Evolutionary conservation across 2,329 filamentous ascomycete genomes (phyloP), one percentile per base, ranked within the genome.

Genomic region (Ambrosiella xylebori): DNA sequence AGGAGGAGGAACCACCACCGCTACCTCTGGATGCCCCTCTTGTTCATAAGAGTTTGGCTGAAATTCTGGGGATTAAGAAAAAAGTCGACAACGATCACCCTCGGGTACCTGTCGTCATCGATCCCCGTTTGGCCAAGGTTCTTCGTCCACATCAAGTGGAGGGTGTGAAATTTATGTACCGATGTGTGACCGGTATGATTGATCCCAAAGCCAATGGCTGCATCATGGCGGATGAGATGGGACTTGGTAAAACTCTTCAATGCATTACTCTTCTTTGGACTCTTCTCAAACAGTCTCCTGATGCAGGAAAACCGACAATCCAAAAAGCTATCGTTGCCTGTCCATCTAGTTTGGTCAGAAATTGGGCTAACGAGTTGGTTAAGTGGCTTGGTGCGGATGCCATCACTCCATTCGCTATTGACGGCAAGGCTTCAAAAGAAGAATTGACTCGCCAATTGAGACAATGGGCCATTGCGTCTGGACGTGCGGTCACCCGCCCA

Each of bases 151-250:
- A 98, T 83, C 93, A 98, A 71, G 85, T 98, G 41, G 93, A 97
- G 68, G 93, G 93, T 66, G 93, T 98, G 62, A 95, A 93, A 73
- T 98, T 98, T 70, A 82, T 98, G 76, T 98, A 97, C 70, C 80
- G 81, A 63, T 95, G 88, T 66, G 89, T 93, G 5, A 97, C 91
- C 1, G 93, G 93, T n/a, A 78, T 97, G 76, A 86, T 97, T 58
- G 93, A 97, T 65, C 79, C 85, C 41, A 91, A 91, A 65, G 93
- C 93, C 54, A 87, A 96, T 68, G 93, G 93, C 1, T 98, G 93
- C 71, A 98, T 98, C 68, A 98, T 98, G 93, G 93, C 93, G 57
- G 93, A 98, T 68, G 93, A 96, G 68, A 98, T 98, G 93, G 93
- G 93, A 64, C 74, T 98, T 37, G 93, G 93, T 59, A 98, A 98